Conservation (phyloP, 768 basidiomycete species). For the Leucosporidium creatinivorum region DNA sequence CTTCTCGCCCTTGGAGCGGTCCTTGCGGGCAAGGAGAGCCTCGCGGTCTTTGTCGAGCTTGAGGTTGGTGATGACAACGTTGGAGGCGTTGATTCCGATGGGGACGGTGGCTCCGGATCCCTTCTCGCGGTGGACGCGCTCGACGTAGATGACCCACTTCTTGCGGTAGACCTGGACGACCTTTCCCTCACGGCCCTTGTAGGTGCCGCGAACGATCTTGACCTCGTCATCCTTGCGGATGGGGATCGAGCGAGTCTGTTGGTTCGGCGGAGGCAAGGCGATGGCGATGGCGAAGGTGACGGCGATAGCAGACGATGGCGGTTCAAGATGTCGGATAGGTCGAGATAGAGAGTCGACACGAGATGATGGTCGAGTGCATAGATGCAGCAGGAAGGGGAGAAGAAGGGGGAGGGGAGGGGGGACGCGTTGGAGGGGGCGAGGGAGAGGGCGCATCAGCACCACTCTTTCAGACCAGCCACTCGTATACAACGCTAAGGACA, state of each 20-base stretch:
- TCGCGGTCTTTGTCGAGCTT: conserved; percentile 64
- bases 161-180: conserved; percentile 53
- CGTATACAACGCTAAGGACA: no score
- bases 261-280: no score
- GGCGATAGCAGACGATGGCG: neutral
- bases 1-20: neutral
- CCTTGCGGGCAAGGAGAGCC: conserved; percentile 43
- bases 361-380: no score
- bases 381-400: no score
- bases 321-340: neutral
- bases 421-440: no score
- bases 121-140: conserved; percentile 95
- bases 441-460: neutral
- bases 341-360: neutral
- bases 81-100: conserved; percentile 93
- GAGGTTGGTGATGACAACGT: conserved; percentile 63
- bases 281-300: no score
- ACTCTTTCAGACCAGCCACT: neutral
- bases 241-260: conserved; percentile 77
- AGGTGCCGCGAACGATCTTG: conserved; percentile 89
- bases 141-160: conserved; percentile 97
- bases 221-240: conserved; percentile 99
- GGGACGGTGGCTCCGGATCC: conserved; percentile 88
- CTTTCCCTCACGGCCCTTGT: conserved; percentile 98
- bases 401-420: no score